A percentile compares a stretch with the other conserved stretches of the same genome.
These are phyloP conservation scores for Fagopyrum tataricum DNA, from an alignment of 148 eudicot genomes.

Conservation along the genomic window DNA sequence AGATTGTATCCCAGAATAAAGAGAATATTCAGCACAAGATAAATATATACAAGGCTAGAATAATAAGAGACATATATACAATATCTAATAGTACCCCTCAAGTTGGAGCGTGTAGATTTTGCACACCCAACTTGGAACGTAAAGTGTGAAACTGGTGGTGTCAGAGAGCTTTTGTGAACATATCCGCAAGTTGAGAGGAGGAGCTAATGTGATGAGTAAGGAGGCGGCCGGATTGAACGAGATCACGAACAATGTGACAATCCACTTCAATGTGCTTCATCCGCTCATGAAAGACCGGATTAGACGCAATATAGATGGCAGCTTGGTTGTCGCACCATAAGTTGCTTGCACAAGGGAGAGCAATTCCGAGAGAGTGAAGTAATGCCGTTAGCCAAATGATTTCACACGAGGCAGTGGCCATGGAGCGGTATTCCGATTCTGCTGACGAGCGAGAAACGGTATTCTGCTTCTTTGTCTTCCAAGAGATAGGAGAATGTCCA, in stretches of 20 bases:
- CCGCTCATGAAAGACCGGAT: constrained; percentile 1
- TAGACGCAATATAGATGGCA: not conserved
- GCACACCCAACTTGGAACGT: too few species aligned
- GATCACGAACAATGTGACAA: not conserved
- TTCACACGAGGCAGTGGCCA: not conserved
- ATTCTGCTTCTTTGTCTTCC: constrained; percentile 10
- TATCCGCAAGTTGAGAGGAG: too few species aligned
- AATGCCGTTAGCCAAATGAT: not conserved
- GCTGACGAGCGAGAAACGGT: not conserved
- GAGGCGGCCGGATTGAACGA: too few species aligned
- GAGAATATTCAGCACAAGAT: too few species aligned
- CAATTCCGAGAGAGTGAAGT: not conserved
- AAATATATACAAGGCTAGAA: too few species aligned
- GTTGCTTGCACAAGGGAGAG: not conserved
- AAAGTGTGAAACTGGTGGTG: too few species aligned
- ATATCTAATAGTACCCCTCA: too few species aligned
- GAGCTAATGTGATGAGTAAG: too few species aligned
- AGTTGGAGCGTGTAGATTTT: too few species aligned
- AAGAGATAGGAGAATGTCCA: not conserved
- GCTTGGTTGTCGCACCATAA: not conserved
- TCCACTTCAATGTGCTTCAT: not conserved
- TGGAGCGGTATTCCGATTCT: not conserved
- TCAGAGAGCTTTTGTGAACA: too few species aligned
- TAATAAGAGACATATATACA: too few species aligned
- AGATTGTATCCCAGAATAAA: too few species aligned